Evolutionary conservation across 495 filamentous ascomycete genomes (phyloP), one percentile per base, ranked within the genome.

Genomic region (Aspergillus avenaceus): DNA sequence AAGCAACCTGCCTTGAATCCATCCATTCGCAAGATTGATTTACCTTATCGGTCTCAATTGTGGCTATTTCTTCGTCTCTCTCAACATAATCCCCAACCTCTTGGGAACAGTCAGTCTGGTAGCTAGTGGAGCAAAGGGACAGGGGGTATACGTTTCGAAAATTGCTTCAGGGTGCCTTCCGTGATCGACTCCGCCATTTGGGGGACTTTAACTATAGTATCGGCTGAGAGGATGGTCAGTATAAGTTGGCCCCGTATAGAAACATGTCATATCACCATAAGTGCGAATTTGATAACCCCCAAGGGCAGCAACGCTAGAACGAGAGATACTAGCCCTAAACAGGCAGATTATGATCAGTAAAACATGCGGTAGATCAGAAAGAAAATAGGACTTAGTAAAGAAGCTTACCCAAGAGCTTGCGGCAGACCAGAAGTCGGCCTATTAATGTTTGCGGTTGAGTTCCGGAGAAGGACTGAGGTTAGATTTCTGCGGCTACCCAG

Each of bases 1-100:
- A 19, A 60, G 52, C 27, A 44, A 59, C 25, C n/a, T 13, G n/a
- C 31, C 13, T 13, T n/a, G 7, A 37, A 42, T 3, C 8, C 21
- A 34, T 52, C 14, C 24, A 1, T 8, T 37, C 7, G 14, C 8
- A 37, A 6, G 4, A 1, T 25, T 19, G 19, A 28, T 69, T 53
- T 77, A 91, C 91, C 87, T 99, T 99, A 78, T 99, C 95, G n/a
- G 93, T 99, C 71, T 99, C 93, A 64, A 99, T 99, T 27, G 95
- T 96, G 24, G 93, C 95, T 63, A 99, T 93, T 67, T 97, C 95
- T 70, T 99, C 95, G 62, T 97, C 95, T 62, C 85, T 84, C 73
- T 93, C 88, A 13, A 99, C 91, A 59, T 81, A 93, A 73, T 99
- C 95, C 48, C 93, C 93, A 64, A 96, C 76, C 73, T 95, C 83